phyloP scores from a whole-genome alignment of 2,329 filamentous ascomycete species.

The Penicillium olsonii region DNA sequence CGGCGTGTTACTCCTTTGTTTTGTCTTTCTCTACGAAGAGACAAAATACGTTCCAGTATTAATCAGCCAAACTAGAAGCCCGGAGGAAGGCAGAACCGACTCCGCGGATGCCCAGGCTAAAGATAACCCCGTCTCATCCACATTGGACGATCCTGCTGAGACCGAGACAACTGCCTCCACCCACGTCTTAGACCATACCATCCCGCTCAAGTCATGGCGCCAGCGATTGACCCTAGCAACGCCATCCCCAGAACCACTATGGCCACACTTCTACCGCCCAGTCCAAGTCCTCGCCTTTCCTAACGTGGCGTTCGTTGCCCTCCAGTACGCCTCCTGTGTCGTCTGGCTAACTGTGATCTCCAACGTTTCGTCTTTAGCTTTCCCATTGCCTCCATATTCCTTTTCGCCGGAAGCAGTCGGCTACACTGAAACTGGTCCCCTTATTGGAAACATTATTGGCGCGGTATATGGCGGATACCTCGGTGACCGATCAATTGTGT shows the following conservation, averaged over 20 bases:
- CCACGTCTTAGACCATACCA: constrained; percentile 28
- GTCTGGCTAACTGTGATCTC: constrained; percentile 38
- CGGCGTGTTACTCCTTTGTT: constrained; percentile 28
- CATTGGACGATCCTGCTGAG: constrained; percentile 9
- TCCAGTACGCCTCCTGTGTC: constrained; percentile 44
- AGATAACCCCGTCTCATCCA: constrained; percentile 11
- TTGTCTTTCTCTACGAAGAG: constrained; percentile 41
- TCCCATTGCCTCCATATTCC: constrained; percentile 36
- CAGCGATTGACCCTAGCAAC: constrained; percentile 29
- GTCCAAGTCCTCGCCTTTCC: constrained; percentile 40
- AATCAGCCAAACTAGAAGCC: neutral
- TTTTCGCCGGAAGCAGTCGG: constrained; percentile 36
- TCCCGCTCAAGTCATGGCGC: constrained; percentile 29
- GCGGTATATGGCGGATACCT: constrained; percentile 43
- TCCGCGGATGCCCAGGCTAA: neutral
- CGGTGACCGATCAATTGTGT: constrained; percentile 43
- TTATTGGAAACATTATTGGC: constrained; percentile 45
- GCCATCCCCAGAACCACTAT: constrained; percentile 28
- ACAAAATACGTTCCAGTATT: constrained; percentile 33
- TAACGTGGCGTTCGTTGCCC: constrained; percentile 41
- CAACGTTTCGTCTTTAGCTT: constrained; percentile 36
- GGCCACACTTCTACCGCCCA: constrained; percentile 35
- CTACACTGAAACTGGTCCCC: constrained; percentile 36
- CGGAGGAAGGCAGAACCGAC: constrained; percentile 6
- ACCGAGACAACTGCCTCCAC: constrained; percentile 5